Conservation (phyloP, 768 basidiomycete species). For the Boletus barrowsii region DNA sequence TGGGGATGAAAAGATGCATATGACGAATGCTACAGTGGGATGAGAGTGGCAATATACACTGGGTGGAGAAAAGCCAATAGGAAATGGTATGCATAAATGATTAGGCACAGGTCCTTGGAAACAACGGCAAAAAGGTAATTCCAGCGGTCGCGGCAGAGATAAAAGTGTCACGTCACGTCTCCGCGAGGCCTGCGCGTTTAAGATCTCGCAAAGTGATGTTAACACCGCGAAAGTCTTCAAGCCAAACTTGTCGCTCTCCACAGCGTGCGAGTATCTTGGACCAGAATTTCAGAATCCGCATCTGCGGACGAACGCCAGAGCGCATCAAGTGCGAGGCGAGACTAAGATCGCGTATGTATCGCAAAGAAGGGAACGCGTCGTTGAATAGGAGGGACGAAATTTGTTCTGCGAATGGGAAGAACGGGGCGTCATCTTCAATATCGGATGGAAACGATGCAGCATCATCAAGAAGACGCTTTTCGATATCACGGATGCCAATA, state of each 20-base stretch:
- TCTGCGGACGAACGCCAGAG: constrained; percentile 27
- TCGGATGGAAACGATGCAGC: constrained; percentile 31
- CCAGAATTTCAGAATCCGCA: constrained; percentile 47
- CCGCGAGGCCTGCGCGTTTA: constrained; percentile 32
- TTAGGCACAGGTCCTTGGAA: constrained; percentile 2
- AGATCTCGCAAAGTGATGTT: constrained; percentile 51
- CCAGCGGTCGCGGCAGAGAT: background rate
- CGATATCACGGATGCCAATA: constrained; percentile 72
- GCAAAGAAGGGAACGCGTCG: constrained; percentile 60
- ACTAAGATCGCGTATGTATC: constrained; percentile 65
- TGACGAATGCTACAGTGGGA: constrained; percentile 28
- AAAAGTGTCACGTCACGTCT: constrained; percentile 5
- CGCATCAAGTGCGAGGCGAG: constrained; percentile 56
- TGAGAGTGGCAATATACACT: constrained; percentile 31
- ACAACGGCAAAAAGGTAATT: background rate
- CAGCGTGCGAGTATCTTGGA: constrained; percentile 48
- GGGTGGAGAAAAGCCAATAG: constrained; percentile 10
- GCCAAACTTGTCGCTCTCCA: constrained; percentile 51
- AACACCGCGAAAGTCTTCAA: constrained; percentile 62
- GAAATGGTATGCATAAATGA: constrained; percentile 22
- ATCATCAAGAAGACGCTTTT: constrained; percentile 55
- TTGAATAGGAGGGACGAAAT: constrained; percentile 54
- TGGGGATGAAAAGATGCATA: constrained; percentile 25
- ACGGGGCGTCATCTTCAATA: constrained; percentile 44
- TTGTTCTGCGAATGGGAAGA: constrained; percentile 66